Percentiles rank a stretch among this genome's conserved stretches.
Evolutionary conservation across 176 grass and related monocot genomes (phyloP).

Genomic region (Oryza rufipogon): DNA sequence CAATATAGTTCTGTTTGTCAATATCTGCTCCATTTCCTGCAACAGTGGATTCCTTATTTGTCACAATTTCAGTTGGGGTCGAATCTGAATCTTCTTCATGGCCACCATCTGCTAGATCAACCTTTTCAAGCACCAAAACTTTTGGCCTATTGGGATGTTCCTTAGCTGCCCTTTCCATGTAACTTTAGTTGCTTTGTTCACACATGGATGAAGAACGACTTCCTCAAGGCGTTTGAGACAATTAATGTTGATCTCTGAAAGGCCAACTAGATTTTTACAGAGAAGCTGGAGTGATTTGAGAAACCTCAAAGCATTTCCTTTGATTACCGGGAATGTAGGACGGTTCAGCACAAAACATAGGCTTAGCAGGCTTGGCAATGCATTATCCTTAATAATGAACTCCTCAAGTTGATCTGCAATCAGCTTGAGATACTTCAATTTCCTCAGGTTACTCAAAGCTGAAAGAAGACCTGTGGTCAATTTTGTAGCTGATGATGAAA

Average conservation of each 20-base stretch:
- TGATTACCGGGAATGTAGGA: conserved; percentile 14
- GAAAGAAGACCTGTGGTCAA: neutral
- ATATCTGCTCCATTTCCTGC: no score
- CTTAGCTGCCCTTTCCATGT: neutral
- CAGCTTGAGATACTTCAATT: conserved; percentile 14
- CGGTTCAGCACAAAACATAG: conserved; percentile 8
- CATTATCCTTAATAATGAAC: conserved; percentile 6
- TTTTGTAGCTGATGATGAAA: neutral
- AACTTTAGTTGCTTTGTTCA: neutral
- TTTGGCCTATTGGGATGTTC: conserved; percentile 35
- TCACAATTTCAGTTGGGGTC: neutral
- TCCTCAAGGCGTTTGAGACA: neutral
- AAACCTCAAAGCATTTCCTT: conserved; percentile 16
- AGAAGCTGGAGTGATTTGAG: conserved; percentile 32
- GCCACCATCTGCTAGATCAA: neutral
- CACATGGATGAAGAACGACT: conserved; percentile 20
- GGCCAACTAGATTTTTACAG: conserved; percentile 25
- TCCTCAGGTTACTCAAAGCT: neutral
- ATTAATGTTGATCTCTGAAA: neutral
- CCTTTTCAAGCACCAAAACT: neutral
- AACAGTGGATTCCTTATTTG: neutral
- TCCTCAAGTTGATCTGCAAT: conserved; percentile 1
- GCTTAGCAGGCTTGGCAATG: conserved; percentile 28
- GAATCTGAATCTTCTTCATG: neutral
- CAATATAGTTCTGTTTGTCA: neutral